phyloP scores from a whole-genome alignment of 768 basidiomycete genomes.

The Zangia roseola region DNA sequence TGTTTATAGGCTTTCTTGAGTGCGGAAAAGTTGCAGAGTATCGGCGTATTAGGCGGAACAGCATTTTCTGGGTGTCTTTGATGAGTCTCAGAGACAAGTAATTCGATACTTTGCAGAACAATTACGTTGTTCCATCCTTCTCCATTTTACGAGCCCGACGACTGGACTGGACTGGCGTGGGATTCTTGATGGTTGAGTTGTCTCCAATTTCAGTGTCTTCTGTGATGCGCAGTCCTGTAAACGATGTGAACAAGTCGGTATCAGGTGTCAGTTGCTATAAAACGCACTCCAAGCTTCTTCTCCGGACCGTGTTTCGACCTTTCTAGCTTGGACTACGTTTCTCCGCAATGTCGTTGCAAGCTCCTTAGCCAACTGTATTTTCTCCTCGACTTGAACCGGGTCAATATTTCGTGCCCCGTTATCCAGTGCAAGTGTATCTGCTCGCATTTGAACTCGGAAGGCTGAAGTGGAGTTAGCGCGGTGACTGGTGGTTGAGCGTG shows the following conservation, averaged over 20 bases:
- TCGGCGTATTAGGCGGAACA: constrained; percentile 29
- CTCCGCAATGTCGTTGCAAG: constrained; percentile 69
- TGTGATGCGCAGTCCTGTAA: constrained; percentile 69
- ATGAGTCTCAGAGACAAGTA: constrained; percentile 28
- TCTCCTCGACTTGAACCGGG: constrained; percentile 48
- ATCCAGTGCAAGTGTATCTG: constrained; percentile 45
- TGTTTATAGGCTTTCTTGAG: constrained; percentile 67
- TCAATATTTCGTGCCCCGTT: constrained; percentile 43
- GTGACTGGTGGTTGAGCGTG: background rate
- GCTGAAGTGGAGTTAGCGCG: constrained; percentile 41
- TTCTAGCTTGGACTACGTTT: constrained; percentile 84
- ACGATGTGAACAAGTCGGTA: background rate
- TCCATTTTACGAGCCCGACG: constrained; percentile 48
- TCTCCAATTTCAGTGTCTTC: constrained; percentile 84
- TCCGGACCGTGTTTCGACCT: constrained; percentile 35
- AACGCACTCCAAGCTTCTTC: constrained; percentile 60
- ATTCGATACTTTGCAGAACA: constrained; percentile 26
- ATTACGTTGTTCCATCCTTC: constrained; percentile 34
- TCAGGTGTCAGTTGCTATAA: background rate
- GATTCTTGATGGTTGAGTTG: constrained; percentile 74
- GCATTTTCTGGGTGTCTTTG: constrained; percentile 29
- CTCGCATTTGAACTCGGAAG: constrained; percentile 69
- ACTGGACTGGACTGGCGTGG: constrained; percentile 44
- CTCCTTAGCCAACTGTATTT: constrained; percentile 61
- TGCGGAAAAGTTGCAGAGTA: constrained; percentile 57